These are phyloP conservation scores for Suhomyces kilbournensis DNA, from an alignment of 805 yeast species.

Conservation along the genomic window DNA sequence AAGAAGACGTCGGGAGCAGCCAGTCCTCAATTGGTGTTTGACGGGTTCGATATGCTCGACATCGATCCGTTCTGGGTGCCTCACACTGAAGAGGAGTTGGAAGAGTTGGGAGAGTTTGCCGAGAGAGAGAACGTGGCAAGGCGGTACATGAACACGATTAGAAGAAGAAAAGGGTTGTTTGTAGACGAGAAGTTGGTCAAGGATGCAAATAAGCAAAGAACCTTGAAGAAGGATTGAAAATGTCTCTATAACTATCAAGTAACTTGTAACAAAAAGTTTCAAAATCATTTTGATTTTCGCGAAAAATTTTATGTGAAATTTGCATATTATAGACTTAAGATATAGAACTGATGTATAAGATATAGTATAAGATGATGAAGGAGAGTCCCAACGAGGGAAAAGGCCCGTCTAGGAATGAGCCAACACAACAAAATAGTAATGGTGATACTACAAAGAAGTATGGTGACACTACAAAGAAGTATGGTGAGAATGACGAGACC, in stretches of 20 bases:
- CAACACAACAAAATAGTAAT: too few species aligned
- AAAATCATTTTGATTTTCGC: neutral
- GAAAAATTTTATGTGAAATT: neutral
- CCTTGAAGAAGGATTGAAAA: slow-evolving; percentile 67
- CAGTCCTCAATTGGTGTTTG: slow-evolving; percentile 87
- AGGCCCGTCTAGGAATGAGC: too few species aligned
- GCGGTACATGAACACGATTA: slow-evolving; percentile 74
- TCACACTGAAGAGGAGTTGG: slow-evolving; percentile 92
- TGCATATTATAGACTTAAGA: neutral
- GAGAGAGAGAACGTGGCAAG: slow-evolving; percentile 91
- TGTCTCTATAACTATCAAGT: too few species aligned
- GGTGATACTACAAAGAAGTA: neutral
- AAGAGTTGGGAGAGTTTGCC: slow-evolving; percentile 87
- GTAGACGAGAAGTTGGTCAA: slow-evolving; percentile 87
- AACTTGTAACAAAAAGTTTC: too few species aligned
- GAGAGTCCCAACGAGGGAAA: neutral
- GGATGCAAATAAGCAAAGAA: slow-evolving; percentile 93
- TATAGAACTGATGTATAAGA: neutral
- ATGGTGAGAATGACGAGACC: too few species aligned
- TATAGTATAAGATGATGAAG: neutral
- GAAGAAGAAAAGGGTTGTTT: slow-evolving; percentile 84
- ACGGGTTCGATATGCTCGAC: slow-evolving; percentile 83
- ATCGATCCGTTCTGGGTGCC: slow-evolving; percentile 99
- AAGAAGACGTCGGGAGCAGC: slow-evolving; percentile 96
- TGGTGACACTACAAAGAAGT: neutral